phyloP scores from a whole-genome alignment of 2,329 filamentous ascomycete species.

The Dactylellina cionopaga region DNA sequence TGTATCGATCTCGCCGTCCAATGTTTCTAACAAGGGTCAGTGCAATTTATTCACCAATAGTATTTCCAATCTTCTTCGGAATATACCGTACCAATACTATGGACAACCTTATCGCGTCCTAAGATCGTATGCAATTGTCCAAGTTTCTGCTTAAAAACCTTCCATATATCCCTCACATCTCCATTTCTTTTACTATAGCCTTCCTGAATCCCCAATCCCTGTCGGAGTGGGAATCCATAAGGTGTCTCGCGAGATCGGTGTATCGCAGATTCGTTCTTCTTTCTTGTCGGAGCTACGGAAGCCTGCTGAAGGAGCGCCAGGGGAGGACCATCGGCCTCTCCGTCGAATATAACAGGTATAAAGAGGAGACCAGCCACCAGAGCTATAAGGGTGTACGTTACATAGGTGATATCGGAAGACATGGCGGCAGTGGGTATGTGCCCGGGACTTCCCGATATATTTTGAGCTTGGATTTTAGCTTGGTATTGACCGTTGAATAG shows the following conservation, averaged over 20 bases:
- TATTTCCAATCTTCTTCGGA: neutral
- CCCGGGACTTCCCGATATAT: slow-evolving; percentile 1
- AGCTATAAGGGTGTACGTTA: slow-evolving; percentile 73
- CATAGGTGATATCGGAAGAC: slow-evolving; percentile 43
- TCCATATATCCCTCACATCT: slow-evolving; percentile 92
- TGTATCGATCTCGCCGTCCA: slow-evolving; percentile 86
- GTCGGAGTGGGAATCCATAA: slow-evolving; percentile 81
- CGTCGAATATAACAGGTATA: slow-evolving; percentile 73
- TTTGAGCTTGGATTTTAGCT: neutral
- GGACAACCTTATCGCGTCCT: slow-evolving; percentile 73
- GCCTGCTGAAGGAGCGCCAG: slow-evolving; percentile 88
- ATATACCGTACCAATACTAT: slow-evolving; percentile 41
- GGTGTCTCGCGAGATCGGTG: slow-evolving; percentile 87
- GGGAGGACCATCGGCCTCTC: slow-evolving; percentile 90
- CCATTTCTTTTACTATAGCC: slow-evolving; percentile 73
- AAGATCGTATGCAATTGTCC: slow-evolving; percentile 59
- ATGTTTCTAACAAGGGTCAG: slow-evolving; percentile 66
- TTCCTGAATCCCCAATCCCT: slow-evolving; percentile 67
- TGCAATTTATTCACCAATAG: slow-evolving; percentile 9
- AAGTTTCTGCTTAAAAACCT: slow-evolving; percentile 70
- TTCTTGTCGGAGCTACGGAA: slow-evolving; percentile 78
- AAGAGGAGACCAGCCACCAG: slow-evolving; percentile 74
- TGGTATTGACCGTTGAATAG: neutral
- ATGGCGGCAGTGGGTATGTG: slow-evolving; percentile 22
- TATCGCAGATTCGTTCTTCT: slow-evolving; percentile 83